phyloP scores from a whole-genome alignment of 108 stramenopile species.

The Nitzschia sp. region DNA sequence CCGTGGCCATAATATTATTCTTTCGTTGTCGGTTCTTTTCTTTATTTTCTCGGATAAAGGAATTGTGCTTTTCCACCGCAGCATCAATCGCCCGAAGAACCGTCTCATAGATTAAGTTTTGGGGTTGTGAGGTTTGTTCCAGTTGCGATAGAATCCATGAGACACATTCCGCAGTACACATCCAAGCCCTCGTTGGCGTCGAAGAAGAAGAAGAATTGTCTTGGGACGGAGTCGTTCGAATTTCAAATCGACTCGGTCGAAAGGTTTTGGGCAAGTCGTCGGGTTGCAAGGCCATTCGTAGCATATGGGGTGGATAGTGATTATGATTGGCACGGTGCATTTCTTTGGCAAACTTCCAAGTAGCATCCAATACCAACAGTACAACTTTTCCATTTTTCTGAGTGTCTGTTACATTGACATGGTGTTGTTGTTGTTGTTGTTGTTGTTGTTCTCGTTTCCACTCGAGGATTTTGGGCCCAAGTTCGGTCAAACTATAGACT shows the following conservation, averaged over 20 bases:
- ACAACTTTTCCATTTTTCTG: constrained; percentile 31
- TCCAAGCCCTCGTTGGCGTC: too few relatives aligned
- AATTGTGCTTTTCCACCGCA: constrained; percentile 68
- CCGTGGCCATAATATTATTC: not conserved
- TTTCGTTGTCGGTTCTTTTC: not conserved
- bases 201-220: not conserved
- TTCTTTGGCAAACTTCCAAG: constrained; percentile 81
- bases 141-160: constrained; percentile 59
- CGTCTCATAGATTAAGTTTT: constrained; percentile 39
- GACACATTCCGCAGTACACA: constrained; percentile 78
- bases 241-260: constrained; percentile 10
- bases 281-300: constrained; percentile 24
- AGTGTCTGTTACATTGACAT: not conserved
- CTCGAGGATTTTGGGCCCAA: not conserved
- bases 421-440: constrained; percentile 16
- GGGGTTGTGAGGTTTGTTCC: constrained; percentile 20
- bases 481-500: not conserved
- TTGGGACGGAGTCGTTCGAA: not conserved
- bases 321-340: constrained; percentile 58
- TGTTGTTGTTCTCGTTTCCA: constrained; percentile 21
- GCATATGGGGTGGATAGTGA: constrained; percentile 54
- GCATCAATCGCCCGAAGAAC: constrained; percentile 66
- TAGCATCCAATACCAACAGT: constrained; percentile 71
- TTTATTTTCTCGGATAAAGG: constrained; percentile 26
- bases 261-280: constrained; percentile 6